Evolutionary conservation across 352 stramenopile genomes (phyloP).

Genomic region (Hyaloperonospora brassicae): DNA sequence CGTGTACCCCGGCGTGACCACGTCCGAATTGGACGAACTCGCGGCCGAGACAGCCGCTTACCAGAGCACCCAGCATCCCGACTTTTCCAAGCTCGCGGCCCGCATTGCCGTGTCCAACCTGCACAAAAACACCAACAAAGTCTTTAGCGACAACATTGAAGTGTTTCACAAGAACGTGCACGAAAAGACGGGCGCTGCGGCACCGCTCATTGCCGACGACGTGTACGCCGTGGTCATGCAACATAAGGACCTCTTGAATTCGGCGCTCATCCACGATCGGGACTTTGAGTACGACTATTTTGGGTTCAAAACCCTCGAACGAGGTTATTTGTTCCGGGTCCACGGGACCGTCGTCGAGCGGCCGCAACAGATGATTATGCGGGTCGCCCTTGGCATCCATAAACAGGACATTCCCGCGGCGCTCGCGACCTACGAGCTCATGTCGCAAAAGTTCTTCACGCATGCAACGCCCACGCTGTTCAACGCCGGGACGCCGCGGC

Average conservation of each 20-base stretch:
- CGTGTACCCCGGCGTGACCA: constrained; percentile 97
- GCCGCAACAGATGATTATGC: constrained; percentile 99
- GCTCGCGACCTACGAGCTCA: constrained; percentile 97
- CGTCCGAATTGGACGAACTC: constrained; percentile 97
- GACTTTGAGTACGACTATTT: constrained; percentile 99
- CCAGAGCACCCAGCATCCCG: constrained; percentile 95
- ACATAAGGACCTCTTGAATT: constrained; percentile 94
- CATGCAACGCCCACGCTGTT: constrained; percentile 99
- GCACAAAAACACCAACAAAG: constrained; percentile 97
- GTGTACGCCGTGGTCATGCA: constrained; percentile 94
- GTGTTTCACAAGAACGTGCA: constrained; percentile 93
- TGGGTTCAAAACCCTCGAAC: constrained; percentile 98
- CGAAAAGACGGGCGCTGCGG: constrained; percentile 90
- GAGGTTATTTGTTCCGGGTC: constrained; percentile 94
- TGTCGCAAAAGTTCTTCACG: constrained; percentile 96
- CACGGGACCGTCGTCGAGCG: constrained; percentile 93
- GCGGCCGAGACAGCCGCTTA: constrained; percentile 97
- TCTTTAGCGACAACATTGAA: constrained; percentile 91
- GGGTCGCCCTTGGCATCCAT: constrained; percentile 97
- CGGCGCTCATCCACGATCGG: constrained; percentile 94
- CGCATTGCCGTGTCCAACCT: constrained; percentile 98
- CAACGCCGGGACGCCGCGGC: constrained; percentile 96
- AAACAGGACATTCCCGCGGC: constrained; percentile 90
- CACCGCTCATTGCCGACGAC: constrained; percentile 91
- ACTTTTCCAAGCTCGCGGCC: constrained; percentile 97